Evolutionary conservation across 106 monocot species (phyloP), one percentile per base, ranked within the genome.

Genomic region (Dendrobium huoshanense): DNA sequence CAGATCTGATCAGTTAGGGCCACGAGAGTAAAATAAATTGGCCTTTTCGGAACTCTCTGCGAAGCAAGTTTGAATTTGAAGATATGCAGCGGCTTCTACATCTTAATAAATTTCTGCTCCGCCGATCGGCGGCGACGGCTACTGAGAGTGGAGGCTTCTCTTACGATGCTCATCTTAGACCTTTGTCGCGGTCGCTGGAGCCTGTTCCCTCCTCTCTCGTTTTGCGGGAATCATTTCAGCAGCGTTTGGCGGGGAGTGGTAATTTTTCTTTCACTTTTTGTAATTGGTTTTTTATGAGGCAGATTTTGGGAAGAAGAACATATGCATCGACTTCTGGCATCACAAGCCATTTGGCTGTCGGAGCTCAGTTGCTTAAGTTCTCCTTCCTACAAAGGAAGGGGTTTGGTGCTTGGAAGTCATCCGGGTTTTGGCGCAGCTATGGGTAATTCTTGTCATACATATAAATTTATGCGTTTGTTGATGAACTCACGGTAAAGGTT

Each of bases 361-460:
- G 74, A 20, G n/a, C 74, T 42, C 43, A 74, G 7, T 74, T 20
- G 42, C 74, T 74, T 4, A 74, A 44, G 20, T 74, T 74, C 74
- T 74, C 74, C 19, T 74, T 74, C 74, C n/a, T 74, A 9, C 74
- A 43, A 44, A 74, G 42, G 42, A 74, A 74, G 20, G 74, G 74
- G 4, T 74, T 74, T 44, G 43, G 74, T 29, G 42, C 74, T 74
- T 74, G 74, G 43, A 16, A 74, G 43, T 43, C 41, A 43, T 20
- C 5, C 74, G 8, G n/a, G 43, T 42, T 74, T 43, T 20, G 41
- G 74, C 74, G 74, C 43, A 74, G n/a, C 13, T 74, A 74, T 9
- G n/a, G 74, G 74, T 74, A 74, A 42, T 43, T 43, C 40, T 19
- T 44, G 1, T 74, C 40, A 37, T 70, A 13, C 37, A 70, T 31